These are phyloP conservation scores for Termitomyces sp. DNA, from an alignment of 768 basidiomycete genomes.

Conservation along the genomic window DNA sequence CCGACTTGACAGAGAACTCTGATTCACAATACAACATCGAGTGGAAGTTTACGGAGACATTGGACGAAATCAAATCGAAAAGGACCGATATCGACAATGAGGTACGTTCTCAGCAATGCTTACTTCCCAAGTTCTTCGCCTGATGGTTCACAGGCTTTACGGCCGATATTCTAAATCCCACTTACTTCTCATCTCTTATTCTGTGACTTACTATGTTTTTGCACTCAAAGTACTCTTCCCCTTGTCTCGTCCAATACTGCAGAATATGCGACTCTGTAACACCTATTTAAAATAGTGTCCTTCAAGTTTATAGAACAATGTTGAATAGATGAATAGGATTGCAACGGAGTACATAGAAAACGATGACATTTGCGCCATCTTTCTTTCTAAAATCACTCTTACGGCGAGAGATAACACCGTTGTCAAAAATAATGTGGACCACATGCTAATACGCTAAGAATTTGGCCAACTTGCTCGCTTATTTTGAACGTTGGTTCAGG, in stretches of 20 bases:
- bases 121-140: background rate
- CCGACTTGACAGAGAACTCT: background rate
- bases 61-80: slow-evolving; percentile 1
- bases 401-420: too few relatives aligned
- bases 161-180: background rate
- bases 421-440: background rate
- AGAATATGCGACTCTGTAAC: background rate
- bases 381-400: too few relatives aligned
- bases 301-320: background rate
- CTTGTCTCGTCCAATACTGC: background rate
- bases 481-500: too few relatives aligned
- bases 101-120: background rate
- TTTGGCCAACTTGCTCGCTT: too few relatives aligned
- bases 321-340: background rate
- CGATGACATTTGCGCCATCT: too few relatives aligned
- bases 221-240: background rate
- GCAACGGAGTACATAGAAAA: too few relatives aligned
- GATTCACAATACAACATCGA: background rate
- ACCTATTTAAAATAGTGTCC: background rate
- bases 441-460: too few relatives aligned
- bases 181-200: background rate
- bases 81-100: background rate
- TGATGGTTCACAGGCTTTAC: background rate
- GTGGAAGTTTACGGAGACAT: slow-evolving; percentile 1
- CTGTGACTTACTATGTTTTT: background rate